Evolutionary conservation across 495 filamentous ascomycete genomes (phyloP), one percentile per base, ranked within the genome.

Genomic region (Gamarada debralockiae): DNA sequence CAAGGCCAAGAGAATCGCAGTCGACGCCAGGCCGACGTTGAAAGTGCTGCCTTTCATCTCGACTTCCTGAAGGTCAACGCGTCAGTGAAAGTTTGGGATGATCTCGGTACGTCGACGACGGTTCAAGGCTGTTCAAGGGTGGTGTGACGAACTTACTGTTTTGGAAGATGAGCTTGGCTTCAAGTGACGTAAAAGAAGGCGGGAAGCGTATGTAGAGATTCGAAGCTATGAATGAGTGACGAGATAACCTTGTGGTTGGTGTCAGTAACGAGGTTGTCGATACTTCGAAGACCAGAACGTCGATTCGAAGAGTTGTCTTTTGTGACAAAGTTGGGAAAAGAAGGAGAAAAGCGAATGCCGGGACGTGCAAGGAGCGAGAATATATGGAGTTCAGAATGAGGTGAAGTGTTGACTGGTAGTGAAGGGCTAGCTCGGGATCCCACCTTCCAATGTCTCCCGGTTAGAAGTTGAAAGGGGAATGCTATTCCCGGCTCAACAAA

Each of bases 41-140:
- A 70, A 47, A 50, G 53, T 56, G 10, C 47, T 66, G 22, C 29
- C 49, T 53, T 65, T 74, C 74, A 78, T 78, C 14, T 39, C 67
- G 51, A 29, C 34, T 57, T 31, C 3, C 29, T 27, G 27, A 18
- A 27, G 15, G 3, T 29, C 21, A 13, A 51, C 40, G 23, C 41
- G 41, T 60, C 37, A 55, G 52, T 29, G 23, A 17, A 25, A 14
- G 14, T 39, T 39, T n/a, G n/a, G n/a, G n/a, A n/a, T n/a, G n/a
- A n/a, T n/a, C n/a, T n/a, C n/a, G n/a, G n/a, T n/a, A n/a, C n/a
- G n/a, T n/a, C n/a, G n/a, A n/a, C n/a, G n/a, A n/a, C n/a, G n/a
- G n/a, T n/a, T n/a, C n/a, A n/a, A n/a, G n/a, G n/a, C n/a, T n/a
- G n/a, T n/a, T n/a, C n/a, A 12, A 17, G 23, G 13, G 45, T 18